These are phyloP conservation scores for Anthracocystis setariae DNA, from an alignment of 1,284 basidiomycete species.

Conservation along the genomic window DNA sequence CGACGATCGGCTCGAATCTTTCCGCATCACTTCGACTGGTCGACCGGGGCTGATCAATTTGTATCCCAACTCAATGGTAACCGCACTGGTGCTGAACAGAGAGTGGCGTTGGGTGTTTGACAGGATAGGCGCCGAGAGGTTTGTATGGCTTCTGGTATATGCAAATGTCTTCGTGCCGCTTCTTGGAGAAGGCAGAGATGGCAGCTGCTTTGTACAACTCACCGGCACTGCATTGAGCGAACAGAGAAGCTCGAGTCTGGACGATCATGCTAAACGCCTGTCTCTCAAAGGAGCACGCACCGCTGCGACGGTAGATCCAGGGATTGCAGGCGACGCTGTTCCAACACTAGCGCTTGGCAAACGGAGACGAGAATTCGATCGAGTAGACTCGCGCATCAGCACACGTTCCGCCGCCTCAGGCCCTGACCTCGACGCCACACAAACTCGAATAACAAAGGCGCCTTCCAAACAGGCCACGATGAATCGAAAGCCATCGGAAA, in stretches of 20 bases:
- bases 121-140: constrained; percentile 76
- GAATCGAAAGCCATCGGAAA: constrained; percentile 69
- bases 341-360: neutral
- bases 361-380: constrained; percentile 12
- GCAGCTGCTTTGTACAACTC: constrained; percentile 82
- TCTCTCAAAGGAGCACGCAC: constrained; percentile 18
- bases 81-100: constrained; percentile 73
- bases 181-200: constrained; percentile 69
- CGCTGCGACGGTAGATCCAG: neutral
- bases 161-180: constrained; percentile 79
- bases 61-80: constrained; percentile 79
- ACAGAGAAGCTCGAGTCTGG: no score
- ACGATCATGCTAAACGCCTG: neutral
- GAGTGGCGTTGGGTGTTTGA: constrained; percentile 77
- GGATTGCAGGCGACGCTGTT: neutral
- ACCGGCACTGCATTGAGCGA: constrained; percentile 77
- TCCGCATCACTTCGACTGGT: constrained; percentile 19
- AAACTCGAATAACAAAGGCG: neutral
- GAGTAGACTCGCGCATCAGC: constrained; percentile 21
- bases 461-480: neutral
- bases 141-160: constrained; percentile 78
- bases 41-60: constrained; percentile 72
- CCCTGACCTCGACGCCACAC: constrained; percentile 3
- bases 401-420: constrained; percentile 16
- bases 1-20: constrained; percentile 49